Percentiles rank a stretch among this genome's conserved stretches.
Conservation (phyloP, 306 rosid genomes). For the Trifolium fragiferum region DNA sequence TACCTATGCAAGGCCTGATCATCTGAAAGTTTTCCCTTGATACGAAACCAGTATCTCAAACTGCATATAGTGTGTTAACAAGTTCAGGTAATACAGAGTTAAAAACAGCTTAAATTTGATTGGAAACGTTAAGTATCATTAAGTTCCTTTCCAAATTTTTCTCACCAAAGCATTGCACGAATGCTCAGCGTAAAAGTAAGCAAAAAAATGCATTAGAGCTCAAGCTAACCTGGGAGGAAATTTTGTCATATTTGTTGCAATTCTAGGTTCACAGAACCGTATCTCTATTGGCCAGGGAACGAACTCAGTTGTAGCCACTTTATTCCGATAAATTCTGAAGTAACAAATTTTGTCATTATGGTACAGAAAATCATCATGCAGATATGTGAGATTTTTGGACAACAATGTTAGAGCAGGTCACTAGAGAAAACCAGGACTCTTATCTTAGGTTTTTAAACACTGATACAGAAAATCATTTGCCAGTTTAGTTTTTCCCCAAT, state of each 20-base stretch:
- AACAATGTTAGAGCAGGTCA: conserved; percentile 3
- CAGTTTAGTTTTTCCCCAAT: background rate
- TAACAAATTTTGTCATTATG: conserved; percentile 41
- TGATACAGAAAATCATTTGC: background rate
- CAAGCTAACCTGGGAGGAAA: conserved; percentile 81
- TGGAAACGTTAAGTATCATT: conserved; percentile 9
- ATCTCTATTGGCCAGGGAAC: conserved; percentile 96
- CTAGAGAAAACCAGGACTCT: background rate
- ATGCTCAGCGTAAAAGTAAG: conserved; percentile 7
- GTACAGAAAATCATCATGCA: conserved; percentile 29
- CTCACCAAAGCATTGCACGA: conserved; percentile 10
- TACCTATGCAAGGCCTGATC: conserved; percentile 98
- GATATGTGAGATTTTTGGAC: background rate
- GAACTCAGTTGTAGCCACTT: conserved; percentile 60
- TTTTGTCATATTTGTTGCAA: conserved; percentile 73
- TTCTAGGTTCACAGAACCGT: conserved; percentile 77
- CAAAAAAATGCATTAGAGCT: conserved; percentile 38
- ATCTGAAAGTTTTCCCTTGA: conserved; percentile 84
- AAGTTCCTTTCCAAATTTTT: conserved; percentile 12
- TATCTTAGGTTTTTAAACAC: background rate
- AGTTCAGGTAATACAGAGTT: conserved; percentile 29
- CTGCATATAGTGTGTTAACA: conserved; percentile 58
- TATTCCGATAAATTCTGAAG: conserved; percentile 83
- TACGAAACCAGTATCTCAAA: conserved; percentile 88
- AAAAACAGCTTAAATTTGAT: conserved; percentile 10